Percentiles rank a stretch among this genome's conserved stretches.
These are phyloP conservation scores for Rhodosporidiobolus sp. DNA, from an alignment of 768 basidiomycete genomes.

Conservation along the genomic window DNA sequence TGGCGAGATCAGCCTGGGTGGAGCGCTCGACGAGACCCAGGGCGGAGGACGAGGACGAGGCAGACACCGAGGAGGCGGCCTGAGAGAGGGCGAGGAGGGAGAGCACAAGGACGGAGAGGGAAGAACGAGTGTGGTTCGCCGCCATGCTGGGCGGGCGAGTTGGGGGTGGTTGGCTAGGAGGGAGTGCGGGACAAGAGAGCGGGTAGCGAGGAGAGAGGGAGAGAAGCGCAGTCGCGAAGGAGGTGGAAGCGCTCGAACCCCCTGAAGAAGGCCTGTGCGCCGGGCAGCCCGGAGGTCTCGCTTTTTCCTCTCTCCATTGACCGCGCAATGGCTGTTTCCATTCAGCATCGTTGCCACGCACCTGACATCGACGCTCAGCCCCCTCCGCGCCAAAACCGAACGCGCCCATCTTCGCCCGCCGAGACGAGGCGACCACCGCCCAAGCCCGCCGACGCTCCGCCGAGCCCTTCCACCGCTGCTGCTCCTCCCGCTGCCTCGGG, in stretches of 20 bases:
- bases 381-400: slow-evolving; percentile 37
- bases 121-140: slow-evolving; percentile 1
- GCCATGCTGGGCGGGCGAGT: neutral
- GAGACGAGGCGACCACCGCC: slow-evolving; percentile 27
- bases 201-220: neutral
- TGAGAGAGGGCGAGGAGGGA: neutral
- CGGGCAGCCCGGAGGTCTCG: no score
- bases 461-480: slow-evolving; percentile 23
- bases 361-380: slow-evolving; percentile 10
- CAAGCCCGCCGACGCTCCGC: slow-evolving; percentile 34
- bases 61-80: neutral
- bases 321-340: no score
- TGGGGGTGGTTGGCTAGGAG: no score
- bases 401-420: slow-evolving; percentile 31
- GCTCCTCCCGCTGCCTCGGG: slow-evolving; percentile 6
- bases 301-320: no score
- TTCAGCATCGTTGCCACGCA: no score
- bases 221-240: no score
- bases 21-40: neutral
- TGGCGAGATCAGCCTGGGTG: neutral
- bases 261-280: no score
- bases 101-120: neutral
- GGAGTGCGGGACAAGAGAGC: no score
- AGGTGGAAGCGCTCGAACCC: no score
- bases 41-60: neutral